Conservation (phyloP, 257 asterid genomes). For the Ilex asprella region DNA sequence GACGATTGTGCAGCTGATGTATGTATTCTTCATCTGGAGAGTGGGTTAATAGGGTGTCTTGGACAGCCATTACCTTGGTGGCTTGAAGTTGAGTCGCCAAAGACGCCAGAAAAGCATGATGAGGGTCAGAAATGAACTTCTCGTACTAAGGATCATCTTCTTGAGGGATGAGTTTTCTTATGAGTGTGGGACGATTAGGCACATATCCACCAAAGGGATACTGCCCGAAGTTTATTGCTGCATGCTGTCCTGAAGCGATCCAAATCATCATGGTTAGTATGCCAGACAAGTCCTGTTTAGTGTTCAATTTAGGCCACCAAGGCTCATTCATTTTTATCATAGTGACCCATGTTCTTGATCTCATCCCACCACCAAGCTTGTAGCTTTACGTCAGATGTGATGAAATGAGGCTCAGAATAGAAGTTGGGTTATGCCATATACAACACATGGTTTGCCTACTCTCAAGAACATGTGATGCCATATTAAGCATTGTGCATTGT, state of each 20-base stretch:
- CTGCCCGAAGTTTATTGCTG: slow-evolving; percentile 96
- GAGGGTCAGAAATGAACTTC: slow-evolving; percentile 60
- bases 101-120: slow-evolving; percentile 66
- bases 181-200: slow-evolving; percentile 84
- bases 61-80: slow-evolving; percentile 92
- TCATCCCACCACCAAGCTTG: slow-evolving; percentile 94
- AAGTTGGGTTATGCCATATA: too few species aligned
- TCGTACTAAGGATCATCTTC: slow-evolving; percentile 46
- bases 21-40: slow-evolving; percentile 84
- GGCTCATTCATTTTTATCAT: slow-evolving; percentile 60
- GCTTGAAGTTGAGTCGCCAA: slow-evolving; percentile 92
- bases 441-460: too few species aligned
- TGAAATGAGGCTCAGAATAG: slow-evolving; percentile 51
- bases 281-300: slow-evolving; percentile 57
- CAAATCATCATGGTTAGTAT: slow-evolving; percentile 73
- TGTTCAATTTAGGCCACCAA: slow-evolving; percentile 81
- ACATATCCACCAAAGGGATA: slow-evolving; percentile 87
- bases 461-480: too few species aligned
- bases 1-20: slow-evolving; percentile 51
- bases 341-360: slow-evolving; percentile 73
- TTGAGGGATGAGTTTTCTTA: slow-evolving; percentile 62
- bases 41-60: slow-evolving; percentile 80
- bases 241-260: slow-evolving; percentile 93
- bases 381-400: slow-evolving; percentile 63
- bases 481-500: too few species aligned